A percentile compares a stretch with the other conserved stretches of the same genome.
Evolutionary conservation across 495 filamentous ascomycete genomes (phyloP).

Genomic region (Penicillium argentinense): DNA sequence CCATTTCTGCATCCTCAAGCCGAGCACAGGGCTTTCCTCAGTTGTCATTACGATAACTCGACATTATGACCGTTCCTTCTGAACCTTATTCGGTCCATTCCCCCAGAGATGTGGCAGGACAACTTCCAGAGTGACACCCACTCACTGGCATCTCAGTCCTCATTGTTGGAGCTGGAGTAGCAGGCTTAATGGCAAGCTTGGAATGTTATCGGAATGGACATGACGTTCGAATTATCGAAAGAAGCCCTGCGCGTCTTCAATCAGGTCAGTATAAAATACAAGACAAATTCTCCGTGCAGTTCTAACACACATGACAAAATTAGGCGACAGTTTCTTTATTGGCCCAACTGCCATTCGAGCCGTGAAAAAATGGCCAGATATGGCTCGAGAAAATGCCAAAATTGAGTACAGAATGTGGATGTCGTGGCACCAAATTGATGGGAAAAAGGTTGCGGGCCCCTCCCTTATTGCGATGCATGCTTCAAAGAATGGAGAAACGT

Average conservation of each 20-base stretch:
- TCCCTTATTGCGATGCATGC: constrained; percentile 28
- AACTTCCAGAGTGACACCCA: constrained; percentile 3
- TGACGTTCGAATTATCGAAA: constrained; percentile 19
- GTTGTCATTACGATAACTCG: no score
- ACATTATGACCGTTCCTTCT: not conserved
- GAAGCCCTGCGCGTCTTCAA: not conserved
- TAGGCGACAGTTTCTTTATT: constrained; percentile 59
- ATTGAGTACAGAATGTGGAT: constrained; percentile 51
- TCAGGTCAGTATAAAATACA: constrained; percentile 3
- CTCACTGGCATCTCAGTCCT: constrained; percentile 9
- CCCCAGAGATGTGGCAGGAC: not conserved
- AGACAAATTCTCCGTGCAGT: no score
- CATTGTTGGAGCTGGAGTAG: constrained; percentile 17
- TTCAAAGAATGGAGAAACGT: not conserved
- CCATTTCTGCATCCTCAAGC: no score
- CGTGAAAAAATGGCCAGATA: constrained; percentile 57
- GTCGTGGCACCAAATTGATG: constrained; percentile 53
- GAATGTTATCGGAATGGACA: constrained; percentile 23
- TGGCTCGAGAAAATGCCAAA: constrained; percentile 45
- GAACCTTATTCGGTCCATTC: not conserved
- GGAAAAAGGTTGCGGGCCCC: constrained; percentile 46
- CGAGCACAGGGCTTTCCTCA: no score
- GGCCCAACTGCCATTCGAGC: constrained; percentile 43
- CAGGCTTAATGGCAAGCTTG: constrained; percentile 13
- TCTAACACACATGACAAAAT: no score